These are phyloP conservation scores for Tulasnella sp. DNA, from an alignment of 768 basidiomycete species.

Conservation along the genomic window DNA sequence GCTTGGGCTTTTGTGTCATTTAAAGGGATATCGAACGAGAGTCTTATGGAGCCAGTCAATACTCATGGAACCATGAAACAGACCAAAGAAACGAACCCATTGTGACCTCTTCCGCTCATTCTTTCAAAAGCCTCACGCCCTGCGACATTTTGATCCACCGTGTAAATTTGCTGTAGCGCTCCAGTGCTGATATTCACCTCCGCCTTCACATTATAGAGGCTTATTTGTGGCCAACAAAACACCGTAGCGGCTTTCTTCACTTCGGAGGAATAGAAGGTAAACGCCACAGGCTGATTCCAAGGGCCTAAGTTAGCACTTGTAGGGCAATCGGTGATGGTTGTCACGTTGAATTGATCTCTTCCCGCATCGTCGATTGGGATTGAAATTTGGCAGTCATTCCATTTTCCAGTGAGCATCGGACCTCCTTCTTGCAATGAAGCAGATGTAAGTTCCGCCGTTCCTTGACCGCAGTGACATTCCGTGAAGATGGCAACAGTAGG, in stretches of 20 bases:
- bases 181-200: slow-evolving; percentile 34
- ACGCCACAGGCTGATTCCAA: slow-evolving; percentile 43
- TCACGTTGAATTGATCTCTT: neutral
- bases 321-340: neutral
- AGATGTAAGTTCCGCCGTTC: neutral
- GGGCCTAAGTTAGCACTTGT: neutral
- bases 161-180: slow-evolving; percentile 30
- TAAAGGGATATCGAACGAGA: too few species aligned
- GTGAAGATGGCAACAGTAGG: slow-evolving; percentile 5
- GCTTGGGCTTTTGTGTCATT: too few species aligned
- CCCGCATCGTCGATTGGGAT: neutral
- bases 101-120: slow-evolving; percentile 7
- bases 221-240: slow-evolving; percentile 45
- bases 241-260: slow-evolving; percentile 34
- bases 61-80: too few species aligned
- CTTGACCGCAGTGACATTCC: neutral
- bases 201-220: slow-evolving; percentile 25
- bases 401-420: neutral
- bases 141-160: slow-evolving; percentile 21
- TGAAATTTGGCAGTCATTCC: neutral
- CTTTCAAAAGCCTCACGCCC: neutral
- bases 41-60: neutral
- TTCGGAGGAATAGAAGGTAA: slow-evolving; percentile 41
- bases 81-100: too few species aligned
- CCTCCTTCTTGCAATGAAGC: neutral